phyloP scores from a whole-genome alignment of 257 asterid genomes.

The Solanum pinnatisectum region DNA sequence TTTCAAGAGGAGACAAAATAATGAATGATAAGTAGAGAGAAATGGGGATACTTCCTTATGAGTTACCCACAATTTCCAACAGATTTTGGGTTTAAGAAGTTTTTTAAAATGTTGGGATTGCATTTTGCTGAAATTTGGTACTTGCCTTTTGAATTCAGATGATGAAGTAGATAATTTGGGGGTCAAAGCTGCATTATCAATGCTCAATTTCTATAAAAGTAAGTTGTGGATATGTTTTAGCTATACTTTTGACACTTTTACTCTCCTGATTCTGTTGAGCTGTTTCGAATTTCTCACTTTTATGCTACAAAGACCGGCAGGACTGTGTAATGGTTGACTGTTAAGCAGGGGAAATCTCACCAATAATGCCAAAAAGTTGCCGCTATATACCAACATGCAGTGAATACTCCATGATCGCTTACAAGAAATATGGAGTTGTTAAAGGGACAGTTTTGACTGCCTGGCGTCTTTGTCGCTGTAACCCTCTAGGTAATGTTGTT shows the following conservation, averaged over 20 bases:
- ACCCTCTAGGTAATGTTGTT: constrained; percentile 59
- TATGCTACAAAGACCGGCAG: neutral
- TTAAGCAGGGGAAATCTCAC: constrained; percentile 82
- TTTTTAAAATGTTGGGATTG: neutral
- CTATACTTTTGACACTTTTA: neutral
- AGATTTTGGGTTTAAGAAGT: neutral
- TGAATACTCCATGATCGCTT: constrained; percentile 93
- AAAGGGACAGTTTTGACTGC: constrained; percentile 74
- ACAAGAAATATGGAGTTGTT: constrained; percentile 74
- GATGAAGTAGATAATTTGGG: constrained; percentile 52
- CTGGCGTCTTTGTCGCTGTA: constrained; percentile 93
- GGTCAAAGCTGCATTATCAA: constrained; percentile 61
- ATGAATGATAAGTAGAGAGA: neutral
- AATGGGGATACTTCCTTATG: neutral
- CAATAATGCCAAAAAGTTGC: constrained; percentile 74
- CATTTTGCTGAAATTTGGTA: neutral
- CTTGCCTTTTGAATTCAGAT: constrained; percentile 25
- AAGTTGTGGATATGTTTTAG: constrained; percentile 6
- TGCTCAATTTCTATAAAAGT: constrained; percentile 83
- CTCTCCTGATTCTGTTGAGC: neutral
- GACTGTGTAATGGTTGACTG: neutral
- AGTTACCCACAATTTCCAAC: neutral
- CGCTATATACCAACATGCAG: constrained; percentile 89
- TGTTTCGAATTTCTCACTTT: neutral
- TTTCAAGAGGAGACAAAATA: neutral